These are phyloP conservation scores for Amanita fuliginea DNA, from an alignment of 768 basidiomycete genomes.

Conservation along the genomic window DNA sequence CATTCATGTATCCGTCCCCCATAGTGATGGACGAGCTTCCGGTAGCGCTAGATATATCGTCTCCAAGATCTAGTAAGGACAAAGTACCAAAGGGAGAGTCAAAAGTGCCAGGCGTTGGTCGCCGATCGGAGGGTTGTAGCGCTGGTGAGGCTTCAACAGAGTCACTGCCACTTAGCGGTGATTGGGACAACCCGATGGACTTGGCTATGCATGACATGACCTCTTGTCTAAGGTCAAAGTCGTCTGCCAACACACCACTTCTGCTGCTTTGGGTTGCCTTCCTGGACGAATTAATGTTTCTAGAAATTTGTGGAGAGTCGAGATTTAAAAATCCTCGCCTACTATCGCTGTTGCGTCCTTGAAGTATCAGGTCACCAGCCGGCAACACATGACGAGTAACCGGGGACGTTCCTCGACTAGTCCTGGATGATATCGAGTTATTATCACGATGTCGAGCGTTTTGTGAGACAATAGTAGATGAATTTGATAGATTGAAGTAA, in stretches of 20 bases:
- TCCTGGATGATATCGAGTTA: slow-evolving; percentile 10
- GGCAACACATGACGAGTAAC: slow-evolving; percentile 48
- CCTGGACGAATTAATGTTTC: slow-evolving; percentile 17
- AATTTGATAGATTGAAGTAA: slow-evolving; percentile 36
- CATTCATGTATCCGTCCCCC: slow-evolving; percentile 55
- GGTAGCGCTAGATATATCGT: slow-evolving; percentile 60
- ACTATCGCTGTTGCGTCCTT: slow-evolving; percentile 33
- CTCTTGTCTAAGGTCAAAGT: slow-evolving; percentile 91
- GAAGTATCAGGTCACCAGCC: slow-evolving; percentile 65
- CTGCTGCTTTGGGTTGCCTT: slow-evolving; percentile 10
- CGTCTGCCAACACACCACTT: slow-evolving; percentile 35
- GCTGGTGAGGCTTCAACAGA: slow-evolving; percentile 60
- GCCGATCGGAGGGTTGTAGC: slow-evolving; percentile 32
- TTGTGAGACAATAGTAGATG: slow-evolving; percentile 17
- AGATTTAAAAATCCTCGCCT: slow-evolving; percentile 40
- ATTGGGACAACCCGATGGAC: slow-evolving; percentile 89
- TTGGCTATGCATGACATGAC: slow-evolving; percentile 98
- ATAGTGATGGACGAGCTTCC: slow-evolving; percentile 42
- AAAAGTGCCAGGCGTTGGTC: slow-evolving; percentile 33
- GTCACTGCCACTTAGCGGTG: slow-evolving; percentile 60
- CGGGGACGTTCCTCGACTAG: slow-evolving; percentile 7
- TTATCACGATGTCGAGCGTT: slow-evolving; percentile 7
- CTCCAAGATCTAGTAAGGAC: slow-evolving; percentile 59
- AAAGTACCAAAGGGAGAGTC: slow-evolving; percentile 64
- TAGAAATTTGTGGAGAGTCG: slow-evolving; percentile 35